These are phyloP conservation scores for Hemisphaericaspora lyxosophila DNA, from an alignment of 1,139 yeast species.

Conservation along the genomic window DNA sequence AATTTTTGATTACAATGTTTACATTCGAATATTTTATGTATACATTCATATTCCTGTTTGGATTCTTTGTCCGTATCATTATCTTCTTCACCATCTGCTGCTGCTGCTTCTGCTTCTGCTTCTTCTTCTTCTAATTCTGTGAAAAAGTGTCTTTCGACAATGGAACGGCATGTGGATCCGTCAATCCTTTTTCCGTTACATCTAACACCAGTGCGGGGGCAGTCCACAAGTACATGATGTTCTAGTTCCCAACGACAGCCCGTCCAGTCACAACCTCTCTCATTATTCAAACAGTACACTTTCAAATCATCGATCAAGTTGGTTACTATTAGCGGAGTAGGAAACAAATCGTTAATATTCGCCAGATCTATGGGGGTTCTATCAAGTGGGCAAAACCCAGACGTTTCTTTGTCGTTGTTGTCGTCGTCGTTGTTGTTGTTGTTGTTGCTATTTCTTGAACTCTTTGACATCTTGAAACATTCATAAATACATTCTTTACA, in stretches of 20 bases:
- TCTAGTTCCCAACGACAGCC: constrained; percentile 64
- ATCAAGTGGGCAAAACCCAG: constrained; percentile 62
- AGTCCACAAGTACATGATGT: constrained; percentile 49
- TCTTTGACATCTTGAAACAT: constrained; percentile 37
- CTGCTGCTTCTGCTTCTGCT: not conserved
- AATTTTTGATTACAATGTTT: constrained; percentile 37
- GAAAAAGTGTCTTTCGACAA: constrained; percentile 15
- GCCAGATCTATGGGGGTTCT: constrained; percentile 47
- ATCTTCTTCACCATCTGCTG: not conserved
- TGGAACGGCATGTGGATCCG: constrained; percentile 8
- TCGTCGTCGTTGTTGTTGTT: constrained; percentile 1
- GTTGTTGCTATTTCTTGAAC: constrained; percentile 5
- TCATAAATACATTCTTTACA: constrained; percentile 53
- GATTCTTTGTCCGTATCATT: not conserved
- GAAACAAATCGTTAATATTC: constrained; percentile 47
- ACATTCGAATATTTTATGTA: constrained; percentile 41
- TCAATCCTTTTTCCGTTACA: constrained; percentile 35
- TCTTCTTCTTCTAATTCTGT: constrained; percentile 5
- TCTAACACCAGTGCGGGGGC: constrained; percentile 51
- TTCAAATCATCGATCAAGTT: constrained; percentile 62
- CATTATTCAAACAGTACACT: constrained; percentile 53
- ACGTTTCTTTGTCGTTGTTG: constrained; percentile 12
- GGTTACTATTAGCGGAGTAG: constrained; percentile 62
- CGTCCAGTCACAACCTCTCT: constrained; percentile 57
- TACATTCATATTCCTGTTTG: constrained; percentile 20